Evolutionary conservation across 1,139 yeast species (phyloP).

Genomic region (Geotrichum bryndzae): DNA sequence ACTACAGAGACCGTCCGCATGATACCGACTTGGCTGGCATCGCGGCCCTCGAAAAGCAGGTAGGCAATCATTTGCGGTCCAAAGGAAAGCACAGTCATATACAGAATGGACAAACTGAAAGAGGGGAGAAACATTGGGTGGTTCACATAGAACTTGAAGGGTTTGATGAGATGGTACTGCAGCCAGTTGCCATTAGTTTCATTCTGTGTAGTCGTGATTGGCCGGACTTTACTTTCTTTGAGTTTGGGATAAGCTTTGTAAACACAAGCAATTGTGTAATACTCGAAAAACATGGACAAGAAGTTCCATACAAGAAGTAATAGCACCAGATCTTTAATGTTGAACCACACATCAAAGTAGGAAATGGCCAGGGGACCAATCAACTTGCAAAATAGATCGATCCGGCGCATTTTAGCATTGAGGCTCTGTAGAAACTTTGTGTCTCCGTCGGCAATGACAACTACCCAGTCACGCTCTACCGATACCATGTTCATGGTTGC

Average conservation of each 20-base stretch:
- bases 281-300: constrained; percentile 33
- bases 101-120: constrained; percentile 34
- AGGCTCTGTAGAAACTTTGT: constrained; percentile 26
- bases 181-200: not conserved
- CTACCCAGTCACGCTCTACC: constrained; percentile 41
- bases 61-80: constrained; percentile 36
- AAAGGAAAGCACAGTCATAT: constrained; percentile 36
- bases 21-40: constrained; percentile 31
- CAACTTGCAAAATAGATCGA: constrained; percentile 37
- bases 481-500: constrained; percentile 36
- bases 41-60: constrained; percentile 30
- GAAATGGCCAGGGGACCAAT: constrained; percentile 38
- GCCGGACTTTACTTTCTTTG: constrained; percentile 2
- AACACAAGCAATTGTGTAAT: constrained; percentile 32
- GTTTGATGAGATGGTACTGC: constrained; percentile 1
- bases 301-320: constrained; percentile 30
- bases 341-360: constrained; percentile 28
- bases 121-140: constrained; percentile 50
- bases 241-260: constrained; percentile 25
- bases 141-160: constrained; percentile 39
- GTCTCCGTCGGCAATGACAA: constrained; percentile 34
- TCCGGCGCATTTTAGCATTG: constrained; percentile 36
- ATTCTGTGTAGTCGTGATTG: not conserved
- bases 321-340: constrained; percentile 25
- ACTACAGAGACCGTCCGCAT: constrained; percentile 30